Conservation (phyloP, 495 filamentous ascomycete genomes). For the Lichenothelia convexa region DNA sequence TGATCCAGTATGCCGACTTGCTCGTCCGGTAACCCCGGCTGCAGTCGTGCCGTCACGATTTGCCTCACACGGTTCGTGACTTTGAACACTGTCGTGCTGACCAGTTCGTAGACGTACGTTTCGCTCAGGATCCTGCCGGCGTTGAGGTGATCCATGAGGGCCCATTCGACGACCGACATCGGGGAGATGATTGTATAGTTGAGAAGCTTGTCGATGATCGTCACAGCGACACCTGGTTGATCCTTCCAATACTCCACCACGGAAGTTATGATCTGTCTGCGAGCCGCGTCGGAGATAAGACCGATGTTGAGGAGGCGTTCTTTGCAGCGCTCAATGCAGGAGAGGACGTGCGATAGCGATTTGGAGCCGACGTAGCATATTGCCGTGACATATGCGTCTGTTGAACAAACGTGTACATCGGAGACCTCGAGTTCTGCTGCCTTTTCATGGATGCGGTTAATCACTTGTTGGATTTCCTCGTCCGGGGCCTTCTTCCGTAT, state of each 20-base stretch:
- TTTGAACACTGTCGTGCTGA: constrained; percentile 73
- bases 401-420: constrained; percentile 64
- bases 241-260: constrained; percentile 88
- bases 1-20: constrained; percentile 45
- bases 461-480: constrained; percentile 57
- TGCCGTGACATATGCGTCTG: constrained; percentile 79
- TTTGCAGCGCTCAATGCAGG: constrained; percentile 90
- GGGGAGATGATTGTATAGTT: constrained; percentile 93
- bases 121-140: constrained; percentile 52
- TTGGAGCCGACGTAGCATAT: constrained; percentile 88
- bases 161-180: constrained; percentile 72
- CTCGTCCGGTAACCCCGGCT: constrained; percentile 34
- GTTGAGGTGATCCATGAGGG: constrained; percentile 41
- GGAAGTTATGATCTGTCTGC: constrained; percentile 71
- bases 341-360: constrained; percentile 86
- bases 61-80: constrained; percentile 80
- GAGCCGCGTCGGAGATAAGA: constrained; percentile 46
- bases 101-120: constrained; percentile 71
- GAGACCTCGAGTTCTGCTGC: constrained; percentile 44
- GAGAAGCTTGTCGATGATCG: constrained; percentile 88
- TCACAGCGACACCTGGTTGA: constrained; percentile 81
- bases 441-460: constrained; percentile 57
- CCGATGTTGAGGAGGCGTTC: constrained; percentile 71
- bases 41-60: constrained; percentile 44
- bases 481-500: constrained; percentile 70